Conservation (phyloP, 2,329 filamentous ascomycete species). For the Pezicula carpinea region DNA sequence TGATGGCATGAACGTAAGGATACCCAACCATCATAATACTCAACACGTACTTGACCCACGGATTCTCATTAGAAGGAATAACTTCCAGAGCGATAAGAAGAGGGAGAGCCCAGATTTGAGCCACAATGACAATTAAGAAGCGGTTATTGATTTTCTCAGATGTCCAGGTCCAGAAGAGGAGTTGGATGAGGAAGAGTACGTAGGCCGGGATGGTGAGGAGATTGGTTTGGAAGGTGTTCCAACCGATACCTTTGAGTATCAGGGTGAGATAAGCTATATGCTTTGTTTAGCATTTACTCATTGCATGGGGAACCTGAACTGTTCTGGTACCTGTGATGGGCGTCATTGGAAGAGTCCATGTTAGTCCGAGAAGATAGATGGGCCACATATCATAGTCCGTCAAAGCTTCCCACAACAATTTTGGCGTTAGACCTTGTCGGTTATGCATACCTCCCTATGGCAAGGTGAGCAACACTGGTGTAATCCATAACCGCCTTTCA, state of each 20-base stretch:
- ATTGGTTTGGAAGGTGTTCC: constrained; percentile 55
- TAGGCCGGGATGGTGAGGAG: constrained; percentile 53
- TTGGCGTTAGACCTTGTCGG: constrained; percentile 39
- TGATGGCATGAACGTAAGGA: constrained; percentile 35
- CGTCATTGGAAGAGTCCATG: constrained; percentile 46
- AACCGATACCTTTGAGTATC: constrained; percentile 49
- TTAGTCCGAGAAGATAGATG: constrained; percentile 34
- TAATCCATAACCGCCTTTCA: too few relatives aligned
- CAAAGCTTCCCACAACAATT: constrained; percentile 38
- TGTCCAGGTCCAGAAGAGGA: constrained; percentile 27
- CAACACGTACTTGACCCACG: constrained; percentile 15
- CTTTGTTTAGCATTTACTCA: too few relatives aligned
- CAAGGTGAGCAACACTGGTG: too few relatives aligned
- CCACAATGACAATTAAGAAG: constrained; percentile 38
- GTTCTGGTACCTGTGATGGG: constrained; percentile 34
- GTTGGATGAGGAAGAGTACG: constrained; percentile 38
- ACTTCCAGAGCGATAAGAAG: constrained; percentile 40
- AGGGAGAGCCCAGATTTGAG: constrained; percentile 54
- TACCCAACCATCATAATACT: constrained; percentile 27
- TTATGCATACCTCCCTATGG: constrained; percentile 37
- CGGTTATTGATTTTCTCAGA: constrained; percentile 42
- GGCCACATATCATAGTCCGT: constrained; percentile 50
- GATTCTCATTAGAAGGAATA: constrained; percentile 27
- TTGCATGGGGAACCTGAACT: too few relatives aligned
- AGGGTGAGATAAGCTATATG: constrained; percentile 47